These are phyloP conservation scores for Batkoa obscura DNA, from an alignment of 371 early-diverging fungal genomes.

Conservation along the genomic window DNA sequence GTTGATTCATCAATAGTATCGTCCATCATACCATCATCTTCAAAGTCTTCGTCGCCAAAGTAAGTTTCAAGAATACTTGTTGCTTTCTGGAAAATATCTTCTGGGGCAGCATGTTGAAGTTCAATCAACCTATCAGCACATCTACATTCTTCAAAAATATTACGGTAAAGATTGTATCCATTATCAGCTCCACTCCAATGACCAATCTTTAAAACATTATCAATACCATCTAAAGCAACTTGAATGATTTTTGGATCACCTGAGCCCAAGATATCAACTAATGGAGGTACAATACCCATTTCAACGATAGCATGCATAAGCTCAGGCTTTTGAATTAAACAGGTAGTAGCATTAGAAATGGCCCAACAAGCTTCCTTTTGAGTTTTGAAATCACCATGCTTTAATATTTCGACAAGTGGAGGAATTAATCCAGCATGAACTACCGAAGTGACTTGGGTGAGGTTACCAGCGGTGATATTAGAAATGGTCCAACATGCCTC, in stretches of 20 bases:
- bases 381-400: conserved; percentile 85
- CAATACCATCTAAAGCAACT: conserved; percentile 91
- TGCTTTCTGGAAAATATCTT: conserved; percentile 87
- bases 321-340: conserved; percentile 70
- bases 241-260: conserved; percentile 87
- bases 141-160: conserved; percentile 72
- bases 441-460: conserved; percentile 85
- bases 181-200: conserved; percentile 40
- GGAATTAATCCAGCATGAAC: conserved; percentile 91
- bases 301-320: conserved; percentile 79
- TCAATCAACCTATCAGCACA: conserved; percentile 83
- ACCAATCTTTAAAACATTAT: conserved; percentile 94
- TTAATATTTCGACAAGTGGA: conserved; percentile 73
- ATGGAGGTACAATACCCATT: conserved; percentile 82
- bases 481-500: conserved; percentile 99
- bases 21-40: not conserved
- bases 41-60: conserved; percentile 49
- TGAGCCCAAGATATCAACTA: conserved; percentile 79
- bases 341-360: conserved; percentile 93
- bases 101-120: conserved; percentile 78
- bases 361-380: conserved; percentile 99
- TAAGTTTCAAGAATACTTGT: conserved; percentile 82
- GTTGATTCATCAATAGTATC: not conserved
- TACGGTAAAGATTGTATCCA: conserved; percentile 63
- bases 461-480: conserved; percentile 99